A percentile compares a stretch with the other conserved stretches of the same genome.
Evolutionary conservation across 2,329 filamentous ascomycete species (phyloP).

Genomic region (Escovopsis sp.): DNA sequence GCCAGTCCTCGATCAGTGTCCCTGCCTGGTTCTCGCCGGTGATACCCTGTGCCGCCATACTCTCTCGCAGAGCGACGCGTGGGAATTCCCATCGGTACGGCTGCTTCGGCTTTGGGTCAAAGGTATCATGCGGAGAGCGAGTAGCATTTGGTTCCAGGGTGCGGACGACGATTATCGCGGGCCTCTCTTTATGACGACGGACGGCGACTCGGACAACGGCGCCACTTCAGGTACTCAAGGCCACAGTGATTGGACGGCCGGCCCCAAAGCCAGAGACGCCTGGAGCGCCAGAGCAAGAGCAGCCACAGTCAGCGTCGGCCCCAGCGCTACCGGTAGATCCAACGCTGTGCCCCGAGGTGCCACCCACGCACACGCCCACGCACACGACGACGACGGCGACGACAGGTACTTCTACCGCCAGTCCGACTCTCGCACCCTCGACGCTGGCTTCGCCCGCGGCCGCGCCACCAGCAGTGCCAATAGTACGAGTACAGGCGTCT

Average conservation of each 20-base stretch:
- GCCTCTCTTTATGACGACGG: constrained; percentile 2
- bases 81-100: no score
- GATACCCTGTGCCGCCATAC: no score
- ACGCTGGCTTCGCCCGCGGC: constrained; percentile 2
- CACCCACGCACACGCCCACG: constrained; percentile 4
- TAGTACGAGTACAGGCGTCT: neutral
- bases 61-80: no score
- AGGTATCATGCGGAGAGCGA: constrained; percentile 9
- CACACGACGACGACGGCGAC: neutral
- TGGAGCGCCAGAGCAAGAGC: constrained; percentile 4
- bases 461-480: constrained; percentile 1
- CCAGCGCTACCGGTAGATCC: constrained; percentile 1
- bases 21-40: no score
- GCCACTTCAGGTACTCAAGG: neutral
- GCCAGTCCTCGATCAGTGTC: no score
- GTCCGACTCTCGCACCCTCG: neutral
- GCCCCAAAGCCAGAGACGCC: constrained; percentile 3
- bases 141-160: constrained; percentile 16
- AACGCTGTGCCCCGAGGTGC: neutral
- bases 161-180: constrained; percentile 9
- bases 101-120: no score
- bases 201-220: constrained; percentile 1
- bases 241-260: neutral
- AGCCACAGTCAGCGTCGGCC: neutral
- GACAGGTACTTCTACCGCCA: no score